Evolutionary conservation across 371 early-diverging fungal genomes (phyloP).

Genomic region (Syncephalastrum contaminatum): DNA sequence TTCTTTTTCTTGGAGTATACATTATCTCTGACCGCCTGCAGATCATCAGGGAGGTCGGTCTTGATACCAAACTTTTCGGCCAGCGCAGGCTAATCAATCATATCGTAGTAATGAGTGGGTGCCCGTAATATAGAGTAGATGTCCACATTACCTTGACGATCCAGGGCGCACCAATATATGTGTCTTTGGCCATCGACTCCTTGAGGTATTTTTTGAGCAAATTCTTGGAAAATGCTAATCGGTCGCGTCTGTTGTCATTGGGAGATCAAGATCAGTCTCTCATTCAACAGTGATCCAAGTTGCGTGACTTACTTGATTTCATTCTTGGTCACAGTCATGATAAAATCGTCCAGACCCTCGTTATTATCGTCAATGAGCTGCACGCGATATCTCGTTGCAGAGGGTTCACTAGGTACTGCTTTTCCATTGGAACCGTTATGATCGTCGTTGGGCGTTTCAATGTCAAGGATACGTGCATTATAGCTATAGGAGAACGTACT

Average conservation of each 20-base stretch:
- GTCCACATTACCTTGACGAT: conserved; percentile 54
- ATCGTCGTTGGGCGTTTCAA: conserved; percentile 11
- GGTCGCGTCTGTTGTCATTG: conserved; percentile 51
- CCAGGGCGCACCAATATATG: conserved; percentile 76
- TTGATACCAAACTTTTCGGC: conserved; percentile 51
- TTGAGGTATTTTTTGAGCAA: conserved; percentile 69
- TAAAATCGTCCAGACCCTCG: conserved; percentile 38
- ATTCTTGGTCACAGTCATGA: conserved; percentile 22
- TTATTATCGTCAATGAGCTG: conserved; percentile 38
- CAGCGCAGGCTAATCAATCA: conserved; percentile 26
- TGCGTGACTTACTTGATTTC: conserved; percentile 32
- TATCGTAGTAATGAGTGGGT: neutral
- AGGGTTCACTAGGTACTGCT: conserved; percentile 5
- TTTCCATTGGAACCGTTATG: conserved; percentile 5
- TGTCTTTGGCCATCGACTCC: conserved; percentile 65
- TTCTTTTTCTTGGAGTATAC: conserved; percentile 2
- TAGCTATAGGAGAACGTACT: conserved; percentile 22
- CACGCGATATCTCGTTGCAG: conserved; percentile 1
- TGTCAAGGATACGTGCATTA: conserved; percentile 33
- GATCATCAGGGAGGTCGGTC: conserved; percentile 44
- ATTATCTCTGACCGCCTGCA: conserved; percentile 43
- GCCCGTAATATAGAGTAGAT: neutral
- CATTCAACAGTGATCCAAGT: too few species aligned
- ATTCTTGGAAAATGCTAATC: conserved; percentile 68
- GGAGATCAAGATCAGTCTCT: neutral